Evolutionary conservation across 2,329 filamentous ascomycete species (phyloP), one percentile per base, ranked within the genome.

Genomic region (Volutella citrinella): DNA sequence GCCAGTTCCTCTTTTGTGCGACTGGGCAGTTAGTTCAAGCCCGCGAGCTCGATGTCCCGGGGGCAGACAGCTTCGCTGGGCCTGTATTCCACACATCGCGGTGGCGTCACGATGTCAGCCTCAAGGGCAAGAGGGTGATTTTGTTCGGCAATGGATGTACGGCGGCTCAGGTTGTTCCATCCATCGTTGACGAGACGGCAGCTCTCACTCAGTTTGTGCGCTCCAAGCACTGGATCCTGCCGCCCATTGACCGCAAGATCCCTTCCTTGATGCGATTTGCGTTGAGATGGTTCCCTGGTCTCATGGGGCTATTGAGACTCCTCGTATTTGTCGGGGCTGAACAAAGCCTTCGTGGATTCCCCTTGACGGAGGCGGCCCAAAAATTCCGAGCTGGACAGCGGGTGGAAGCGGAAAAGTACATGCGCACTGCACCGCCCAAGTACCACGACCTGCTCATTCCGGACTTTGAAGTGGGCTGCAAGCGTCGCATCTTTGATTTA

Each of bases 391-490:
- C 60, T 6, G 54, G 56, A 26, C 42, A 59, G 12, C 58, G 70
- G 7, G 57, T 56, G 13, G 40, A 46, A 10, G 55, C 66, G 3
- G 69, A 74, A 39, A 56, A n/a, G 10, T 66, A 57, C 47, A 52
- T 68, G 65, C 49, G 54, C 5, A 61, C 55, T 2, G 74, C 73
- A 0, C 80, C 80, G 0, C 60, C 70, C 30, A 73, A 79, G 54
- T 84, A 82, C 39, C 74, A 78, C 42, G 71, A 78, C 19, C 65
- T 80, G 7, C 53, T 84, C 21, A 76, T 77, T 1, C 80, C 80
- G 1, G 69, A 82, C 30, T 84, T 80, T 36, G 66, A 70, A 27
- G 56, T 82, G 11, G 78, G 78, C 2, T 83, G 79, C 59, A 84
- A 82, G 59, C 62, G 80, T n/a, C 67, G 78, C 11, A 72, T 84